Evolutionary conservation across 495 filamentous ascomycete species (phyloP), one percentile per base, ranked within the genome.

Genomic region (Xylaria longipes): DNA sequence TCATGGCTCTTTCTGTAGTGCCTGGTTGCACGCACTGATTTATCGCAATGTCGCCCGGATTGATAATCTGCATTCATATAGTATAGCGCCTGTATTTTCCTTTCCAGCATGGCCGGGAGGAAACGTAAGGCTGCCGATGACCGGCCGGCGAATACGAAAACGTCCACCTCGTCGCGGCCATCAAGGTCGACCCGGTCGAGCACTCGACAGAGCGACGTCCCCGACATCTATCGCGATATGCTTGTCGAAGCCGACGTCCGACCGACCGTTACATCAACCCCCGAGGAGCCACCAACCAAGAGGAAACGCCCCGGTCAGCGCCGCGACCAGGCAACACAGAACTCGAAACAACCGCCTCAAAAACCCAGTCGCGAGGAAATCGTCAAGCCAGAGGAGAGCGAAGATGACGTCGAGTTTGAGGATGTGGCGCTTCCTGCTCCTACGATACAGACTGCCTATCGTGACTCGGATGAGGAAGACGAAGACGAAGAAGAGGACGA

Each of bases 141-240:
- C 48, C 64, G 70, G 73, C 67, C 76, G 57, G 61, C 70, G 12
- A 72, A 65, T 64, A 27, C 73, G 70, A 69, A 71, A 31, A 70
- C 75, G 37, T 31, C 45, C 14, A 25, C 60, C 22, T 71, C 69
- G 37, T 25, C 60, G 9, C 61, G 37, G 5, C 11, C 45, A 52
- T 43, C 45, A 41, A 39, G 68, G 43, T 25, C 67, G 31, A 69
- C 74, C 45, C 33, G 76, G 54, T 58, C 75, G 2, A 75, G 67
- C 63, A 60, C 70, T 54, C 69, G 27, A 63, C 69, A 62, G 8
- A 63, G 68, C 60, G 62, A 74, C 71, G 81, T 89, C 37, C 85
- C 87, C 2, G 83, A 89, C 56, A 84, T 91, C 0, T 93, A 92
- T 71, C 85, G 79, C 56, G 88, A 93, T 69, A 89, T 94, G 90